A percentile compares a stretch with the other conserved stretches of the same genome.
These are phyloP conservation scores for Epichloe baconii DNA, from an alignment of 2,329 filamentous ascomycete species.

Conservation along the genomic window DNA sequence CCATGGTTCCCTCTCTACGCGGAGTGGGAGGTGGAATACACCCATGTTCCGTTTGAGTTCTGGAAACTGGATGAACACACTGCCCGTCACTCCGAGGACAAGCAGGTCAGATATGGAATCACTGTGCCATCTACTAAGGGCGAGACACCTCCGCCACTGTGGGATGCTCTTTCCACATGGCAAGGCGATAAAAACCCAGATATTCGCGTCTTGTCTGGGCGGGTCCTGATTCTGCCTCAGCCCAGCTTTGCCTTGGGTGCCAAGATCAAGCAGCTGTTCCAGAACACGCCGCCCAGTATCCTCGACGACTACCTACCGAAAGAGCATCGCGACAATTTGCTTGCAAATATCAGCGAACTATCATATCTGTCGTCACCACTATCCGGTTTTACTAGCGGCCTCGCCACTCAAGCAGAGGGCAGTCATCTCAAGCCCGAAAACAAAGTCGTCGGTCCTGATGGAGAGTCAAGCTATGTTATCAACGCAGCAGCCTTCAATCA, in stretches of 20 bases:
- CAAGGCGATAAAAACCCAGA: no score
- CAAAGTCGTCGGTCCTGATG: background rate
- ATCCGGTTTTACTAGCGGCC: conserved; percentile 17
- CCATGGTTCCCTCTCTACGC: conserved; percentile 28
- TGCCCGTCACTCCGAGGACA: no score
- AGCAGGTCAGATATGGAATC: no score
- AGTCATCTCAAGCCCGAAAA: conserved; percentile 25
- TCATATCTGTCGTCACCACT: conserved; percentile 18
- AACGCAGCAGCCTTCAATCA: background rate
- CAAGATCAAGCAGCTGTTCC: conserved; percentile 22
- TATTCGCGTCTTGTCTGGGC: conserved; percentile 19
- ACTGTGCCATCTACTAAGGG: no score
- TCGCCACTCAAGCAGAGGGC: conserved; percentile 22
- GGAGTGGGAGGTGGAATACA: conserved; percentile 32
- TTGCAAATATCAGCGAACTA: conserved; percentile 4
- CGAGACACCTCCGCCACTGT: no score
- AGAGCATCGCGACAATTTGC: conserved; percentile 4
- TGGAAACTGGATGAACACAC: conserved; percentile 18
- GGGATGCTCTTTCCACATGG: no score
- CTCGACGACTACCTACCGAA: conserved; percentile 8
- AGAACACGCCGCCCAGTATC: conserved; percentile 12
- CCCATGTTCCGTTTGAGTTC: conserved; percentile 20
- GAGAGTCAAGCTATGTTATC: no score
- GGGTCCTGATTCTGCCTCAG: conserved; percentile 27
- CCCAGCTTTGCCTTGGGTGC: conserved; percentile 20